Conservation (phyloP, 495 filamentous ascomycete species). For the Lophiostoma macrostomum region DNA sequence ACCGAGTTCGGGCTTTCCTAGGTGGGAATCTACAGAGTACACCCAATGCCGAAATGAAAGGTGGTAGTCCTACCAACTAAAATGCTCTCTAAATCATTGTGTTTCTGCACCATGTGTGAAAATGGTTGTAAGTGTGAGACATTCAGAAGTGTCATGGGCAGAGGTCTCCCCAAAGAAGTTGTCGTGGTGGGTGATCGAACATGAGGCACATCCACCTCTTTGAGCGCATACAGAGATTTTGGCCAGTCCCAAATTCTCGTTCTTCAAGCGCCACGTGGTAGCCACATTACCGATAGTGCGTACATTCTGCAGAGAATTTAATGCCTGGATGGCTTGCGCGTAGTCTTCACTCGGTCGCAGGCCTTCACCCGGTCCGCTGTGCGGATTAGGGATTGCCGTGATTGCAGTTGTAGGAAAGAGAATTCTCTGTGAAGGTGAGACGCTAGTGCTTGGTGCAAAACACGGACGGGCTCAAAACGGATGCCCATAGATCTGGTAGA, state of each 20-base stretch:
- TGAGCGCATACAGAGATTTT: constrained; percentile 28
- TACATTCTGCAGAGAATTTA: constrained; percentile 29
- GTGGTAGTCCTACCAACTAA: constrained; percentile 29
- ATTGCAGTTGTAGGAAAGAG: constrained; percentile 27
- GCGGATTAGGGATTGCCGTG: constrained; percentile 35
- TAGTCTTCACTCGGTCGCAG: constrained; percentile 30
- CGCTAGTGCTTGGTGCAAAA: neutral
- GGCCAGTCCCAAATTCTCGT: constrained; percentile 19
- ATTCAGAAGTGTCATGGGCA: constrained; percentile 31
- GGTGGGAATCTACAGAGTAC: constrained; percentile 4
- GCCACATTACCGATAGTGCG: constrained; percentile 36
- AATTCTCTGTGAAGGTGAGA: constrained; percentile 26
- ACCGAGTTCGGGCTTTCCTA: constrained; percentile 24
- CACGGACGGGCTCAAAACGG: neutral
- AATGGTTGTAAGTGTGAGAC: constrained; percentile 41
- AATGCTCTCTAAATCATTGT: constrained; percentile 22
- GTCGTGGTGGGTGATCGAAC: constrained; percentile 23
- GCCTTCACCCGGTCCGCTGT: constrained; percentile 31
- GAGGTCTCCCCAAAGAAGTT: constrained; percentile 35
- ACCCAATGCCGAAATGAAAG: constrained; percentile 24
- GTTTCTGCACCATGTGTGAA: constrained; percentile 35
- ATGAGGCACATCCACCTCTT: constrained; percentile 19
- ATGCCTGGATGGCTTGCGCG: constrained; percentile 27
- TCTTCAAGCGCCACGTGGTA: constrained; percentile 29
- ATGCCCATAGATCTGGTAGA: constrained; percentile 26